Conservation (phyloP, 148 eudicot genomes). For the Chenopodium quinoa region DNA sequence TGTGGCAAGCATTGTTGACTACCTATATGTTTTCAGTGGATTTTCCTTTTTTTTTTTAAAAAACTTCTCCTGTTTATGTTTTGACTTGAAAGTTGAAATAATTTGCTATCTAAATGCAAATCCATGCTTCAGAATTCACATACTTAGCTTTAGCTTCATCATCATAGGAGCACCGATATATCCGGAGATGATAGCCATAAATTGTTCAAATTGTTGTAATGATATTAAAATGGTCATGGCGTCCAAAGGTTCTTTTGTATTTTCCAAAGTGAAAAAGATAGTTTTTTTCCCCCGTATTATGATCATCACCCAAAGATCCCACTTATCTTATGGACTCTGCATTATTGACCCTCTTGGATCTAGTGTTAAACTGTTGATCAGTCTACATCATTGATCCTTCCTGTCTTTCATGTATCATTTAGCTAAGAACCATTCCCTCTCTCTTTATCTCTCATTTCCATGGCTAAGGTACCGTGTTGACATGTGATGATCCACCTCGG, state of each 20-base stretch:
- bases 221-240: neutral
- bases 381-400: too few relatives aligned
- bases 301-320: neutral
- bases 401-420: too few relatives aligned
- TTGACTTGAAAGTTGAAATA: neutral
- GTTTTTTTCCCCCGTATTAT: neutral
- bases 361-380: too few relatives aligned
- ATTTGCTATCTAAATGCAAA: neutral
- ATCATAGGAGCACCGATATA: neutral
- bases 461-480: neutral
- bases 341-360: too few relatives aligned
- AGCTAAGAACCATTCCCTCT: neutral
- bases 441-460: neutral
- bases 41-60: neutral
- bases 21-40: neutral
- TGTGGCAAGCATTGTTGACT: neutral
- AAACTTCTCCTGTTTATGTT: neutral
- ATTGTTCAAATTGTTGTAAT: neutral
- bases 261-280: neutral
- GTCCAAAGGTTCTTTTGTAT: neutral
- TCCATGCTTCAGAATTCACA: neutral
- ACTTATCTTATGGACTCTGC: too few relatives aligned
- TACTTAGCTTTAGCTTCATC: neutral
- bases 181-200: neutral
- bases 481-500: neutral